A percentile compares a stretch with the other conserved stretches of the same genome.
These are phyloP conservation scores for Rhodocollybia butyracea DNA, from an alignment of 768 basidiomycete genomes.

Conservation along the genomic window DNA sequence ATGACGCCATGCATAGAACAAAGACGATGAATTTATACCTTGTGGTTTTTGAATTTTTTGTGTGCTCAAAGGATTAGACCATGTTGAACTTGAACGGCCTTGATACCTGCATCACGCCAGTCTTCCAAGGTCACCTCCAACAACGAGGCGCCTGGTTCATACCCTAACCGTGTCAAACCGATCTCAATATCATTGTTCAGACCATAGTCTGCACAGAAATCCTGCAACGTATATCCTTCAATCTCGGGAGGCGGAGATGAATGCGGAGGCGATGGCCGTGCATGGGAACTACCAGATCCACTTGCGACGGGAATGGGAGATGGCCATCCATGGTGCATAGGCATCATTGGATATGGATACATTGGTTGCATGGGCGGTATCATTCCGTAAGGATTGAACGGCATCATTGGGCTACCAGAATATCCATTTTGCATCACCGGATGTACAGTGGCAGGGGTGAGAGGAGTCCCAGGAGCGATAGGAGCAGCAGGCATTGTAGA, in stretches of 20 bases:
- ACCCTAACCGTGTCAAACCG: background rate
- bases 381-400: background rate
- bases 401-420: background rate
- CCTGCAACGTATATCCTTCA: background rate
- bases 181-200: background rate
- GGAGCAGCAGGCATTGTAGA: too few species aligned
- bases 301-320: background rate
- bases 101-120: constrained; percentile 11
- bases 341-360: background rate
- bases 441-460: too few species aligned
- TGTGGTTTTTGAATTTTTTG: background rate
- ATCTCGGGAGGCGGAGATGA: background rate
- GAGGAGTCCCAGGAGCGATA: too few species aligned
- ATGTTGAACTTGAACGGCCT: constrained; percentile 9
- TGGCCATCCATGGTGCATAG: background rate
- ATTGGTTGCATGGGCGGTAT: background rate
- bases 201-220: background rate
- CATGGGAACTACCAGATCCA: too few species aligned
- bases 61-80: constrained; percentile 8
- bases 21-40: background rate
- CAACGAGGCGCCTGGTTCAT: background rate
- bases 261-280: background rate
- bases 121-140: constrained; percentile 2
- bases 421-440: too few species aligned
- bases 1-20: too few species aligned